Conservation (phyloP, 257 asterid species). For the Gentiana dahurica region DNA sequence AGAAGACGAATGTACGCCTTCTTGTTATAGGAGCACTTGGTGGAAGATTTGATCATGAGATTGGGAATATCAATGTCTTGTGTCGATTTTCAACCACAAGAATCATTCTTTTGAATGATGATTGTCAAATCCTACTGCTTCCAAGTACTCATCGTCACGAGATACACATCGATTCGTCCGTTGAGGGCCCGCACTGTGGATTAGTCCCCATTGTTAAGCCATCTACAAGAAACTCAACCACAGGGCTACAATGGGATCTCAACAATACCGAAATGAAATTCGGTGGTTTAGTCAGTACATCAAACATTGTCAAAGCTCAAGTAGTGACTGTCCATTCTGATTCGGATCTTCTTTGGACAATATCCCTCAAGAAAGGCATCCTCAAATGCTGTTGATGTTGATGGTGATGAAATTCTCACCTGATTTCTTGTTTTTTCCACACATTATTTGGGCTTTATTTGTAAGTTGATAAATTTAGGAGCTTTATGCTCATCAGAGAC, state of each 20-base stretch:
- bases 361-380: no score
- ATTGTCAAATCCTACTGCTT: conserved; percentile 85
- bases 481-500: no score
- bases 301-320: no score
- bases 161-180: conserved; percentile 42
- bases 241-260: conserved; percentile 88
- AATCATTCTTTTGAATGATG: conserved; percentile 72
- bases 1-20: conserved; percentile 53
- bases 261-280: no score
- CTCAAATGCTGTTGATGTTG: no score
- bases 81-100: conserved; percentile 50
- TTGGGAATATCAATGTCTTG: conserved; percentile 73
- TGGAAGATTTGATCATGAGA: conserved; percentile 95
- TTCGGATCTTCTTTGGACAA: no score
- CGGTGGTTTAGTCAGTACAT: no score
- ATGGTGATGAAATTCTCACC: no score
- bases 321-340: no score
- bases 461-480: no score
- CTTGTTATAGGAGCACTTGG: conserved; percentile 95
- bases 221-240: conserved; percentile 56
- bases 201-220: conserved; percentile 65
- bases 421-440: no score
- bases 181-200: conserved; percentile 93
- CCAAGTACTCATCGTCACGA: conserved; percentile 56
- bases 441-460: no score